These are phyloP conservation scores for Acorus gramineus DNA, from an alignment of 106 monocot species.

Conservation along the genomic window DNA sequence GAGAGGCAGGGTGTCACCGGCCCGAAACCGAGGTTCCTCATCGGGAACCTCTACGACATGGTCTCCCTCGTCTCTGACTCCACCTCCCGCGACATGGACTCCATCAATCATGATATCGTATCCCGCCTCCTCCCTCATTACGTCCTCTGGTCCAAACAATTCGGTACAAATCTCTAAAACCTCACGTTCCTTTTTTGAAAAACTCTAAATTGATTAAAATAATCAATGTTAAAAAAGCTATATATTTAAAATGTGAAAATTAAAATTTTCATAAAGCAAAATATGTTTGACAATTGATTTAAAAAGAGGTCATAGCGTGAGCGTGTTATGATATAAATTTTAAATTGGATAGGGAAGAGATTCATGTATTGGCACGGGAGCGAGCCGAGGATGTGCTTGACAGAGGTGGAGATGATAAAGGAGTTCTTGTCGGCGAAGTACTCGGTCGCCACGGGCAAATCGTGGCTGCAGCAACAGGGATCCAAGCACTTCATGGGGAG, in stretches of 20 bases:
- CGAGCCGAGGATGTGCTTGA: conserved; percentile 88
- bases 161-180: conserved; percentile 27
- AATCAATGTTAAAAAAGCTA: too few species aligned
- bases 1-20: conserved; percentile 56
- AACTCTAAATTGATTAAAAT: too few species aligned
- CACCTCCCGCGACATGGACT: conserved; percentile 45
- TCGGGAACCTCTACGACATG: conserved; percentile 65
- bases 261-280: too few species aligned
- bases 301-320: too few species aligned
- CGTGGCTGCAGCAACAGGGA: conserved; percentile 82
- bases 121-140: conserved; percentile 82
- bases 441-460: conserved; percentile 50
- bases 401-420: conserved; percentile 73
- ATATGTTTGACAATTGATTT: too few species aligned
- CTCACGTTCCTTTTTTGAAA: not conserved
- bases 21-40: conserved; percentile 43
- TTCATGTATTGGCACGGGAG: conserved; percentile 89
- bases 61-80: conserved; percentile 34
- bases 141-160: conserved; percentile 63
- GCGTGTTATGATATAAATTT: not conserved
- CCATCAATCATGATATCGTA: conserved; percentile 63
- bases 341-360: conserved; percentile 36
- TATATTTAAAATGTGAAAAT: too few species aligned
- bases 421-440: conserved; percentile 76
- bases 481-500: conserved; percentile 79